Base-by-base conservation (phyloP, 108 stramenopile species). In the Cyclotella cryptica region DNA sequence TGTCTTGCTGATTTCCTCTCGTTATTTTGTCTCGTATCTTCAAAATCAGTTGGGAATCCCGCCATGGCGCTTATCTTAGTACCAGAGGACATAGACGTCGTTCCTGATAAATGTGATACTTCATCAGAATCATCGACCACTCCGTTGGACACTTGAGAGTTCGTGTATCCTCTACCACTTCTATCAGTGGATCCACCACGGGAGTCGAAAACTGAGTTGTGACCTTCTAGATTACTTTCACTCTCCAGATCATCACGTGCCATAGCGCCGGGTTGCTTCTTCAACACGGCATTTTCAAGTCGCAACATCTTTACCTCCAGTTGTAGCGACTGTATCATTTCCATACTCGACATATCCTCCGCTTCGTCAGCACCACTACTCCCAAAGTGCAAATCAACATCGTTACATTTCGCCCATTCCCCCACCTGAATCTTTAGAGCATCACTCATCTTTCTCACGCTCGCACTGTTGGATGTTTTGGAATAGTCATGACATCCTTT, bases 361-460 rank as follows among this genome's bases (percentile, higher is more conserved):
- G 72, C 75, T 42, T 40, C 18, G 0, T 19, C n/a, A n/a, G n/a
- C 4, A 35, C 28, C 27, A 3, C 21, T n/a, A 15, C 27, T 27
- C 13, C 27, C 75, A 66, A 45, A 42, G 24, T 15, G 40, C 12
- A 66, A 62, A 42, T 58, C 47, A 40, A 72, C 58, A 30, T 58
- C 52, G 30, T 73, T 24, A 35, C 10, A 21, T 44, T 61, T 66
- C 18, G 46, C 70, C 81, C 81, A 83, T 51, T 83, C 81, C 17
- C 47, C 55, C 15, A 83, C 71, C 71, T 83, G 81, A 30, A 72
- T 30, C 22, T 72, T 51, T 21, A 83, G 35, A 18, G 81, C 81
- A 49, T 83, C 81, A 52, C 65, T 61, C 81, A 83, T 83, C 69
- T 83, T 83, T 51, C 77, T 77, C 13, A 83, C 81, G 44, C 75